Evolutionary conservation across 1,284 basidiomycete genomes (phyloP), one percentile per base, ranked within the genome.

Genomic region (Crucibulum parvulum): DNA sequence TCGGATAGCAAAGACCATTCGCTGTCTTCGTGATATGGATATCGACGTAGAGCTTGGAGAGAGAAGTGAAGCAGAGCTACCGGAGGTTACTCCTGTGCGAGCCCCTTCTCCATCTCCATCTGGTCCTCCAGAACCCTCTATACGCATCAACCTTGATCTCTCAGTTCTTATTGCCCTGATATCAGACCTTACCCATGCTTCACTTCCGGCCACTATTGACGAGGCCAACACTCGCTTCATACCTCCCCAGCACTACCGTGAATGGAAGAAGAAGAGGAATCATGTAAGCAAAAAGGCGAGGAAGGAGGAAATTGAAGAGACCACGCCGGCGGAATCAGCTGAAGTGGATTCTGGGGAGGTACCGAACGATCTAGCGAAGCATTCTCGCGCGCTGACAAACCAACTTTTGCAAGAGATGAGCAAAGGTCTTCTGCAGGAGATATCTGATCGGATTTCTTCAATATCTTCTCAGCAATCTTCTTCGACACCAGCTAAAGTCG

Each of bases 101-200:
- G 55, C 58, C 13, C 53, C 60, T 35, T 47, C 68, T n/a, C 39
- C 65, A n/a, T 51, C 69, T 50, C 51, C 66, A 16, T 59, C 62
- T 55, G 39, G 60, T 16, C 59, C 70, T 36, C 65, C 83, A 9
- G 55, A 74, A 16, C 89, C 92, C 0, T 89, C 88, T 0, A 63
- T 70, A 4, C 78, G 80, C 50, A 80, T 95, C 72, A 94, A 94
- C 66, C 81, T 95, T 45, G 94, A 95, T 72, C 81, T 95, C 8
- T 94, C 93, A 0, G 81, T 90, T 0, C 84, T 95, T 53, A 91
- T 95, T 62, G 93, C 93, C 0, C 82, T 96, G 34, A 86, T 93
- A 37, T 93, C 92, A 5, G 93, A 95, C 66, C 84, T 94, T 45
- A 88, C 92, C 0, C 93, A 95, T 71, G 81, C 90, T 1, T 79